Evolutionary conservation across 179 eudicot genomes (phyloP).

Genomic region (Patellifolia procumbens): DNA sequence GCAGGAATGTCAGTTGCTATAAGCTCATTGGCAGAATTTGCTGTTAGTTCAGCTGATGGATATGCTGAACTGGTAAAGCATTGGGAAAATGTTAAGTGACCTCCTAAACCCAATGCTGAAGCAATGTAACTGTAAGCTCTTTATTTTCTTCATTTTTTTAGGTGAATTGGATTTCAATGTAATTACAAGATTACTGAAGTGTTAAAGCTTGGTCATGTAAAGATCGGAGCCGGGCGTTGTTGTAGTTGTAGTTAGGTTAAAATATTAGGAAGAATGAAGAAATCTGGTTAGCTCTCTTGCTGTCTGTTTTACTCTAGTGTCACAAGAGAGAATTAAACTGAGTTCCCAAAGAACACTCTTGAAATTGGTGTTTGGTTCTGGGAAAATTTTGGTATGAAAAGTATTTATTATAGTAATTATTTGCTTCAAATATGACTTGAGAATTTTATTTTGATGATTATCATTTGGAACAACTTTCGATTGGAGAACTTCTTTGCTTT

Average conservation of each 20-base stretch:
- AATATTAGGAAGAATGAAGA: conserved; percentile 10
- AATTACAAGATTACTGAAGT: conserved; percentile 21
- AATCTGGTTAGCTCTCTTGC: conserved; percentile 12
- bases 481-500: not conserved
- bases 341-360: conserved; percentile 19
- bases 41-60: conserved; percentile 74
- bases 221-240: conserved; percentile 15
- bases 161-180: conserved; percentile 18
- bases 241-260: conserved; percentile 12
- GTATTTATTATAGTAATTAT: conserved; percentile 3
- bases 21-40: conserved; percentile 82
- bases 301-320: conserved; percentile 11
- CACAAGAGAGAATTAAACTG: conserved; percentile 18
- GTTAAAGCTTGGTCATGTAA: conserved; percentile 36
- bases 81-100: conserved; percentile 57
- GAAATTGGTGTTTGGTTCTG: conserved; percentile 17
- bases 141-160: conserved; percentile 15
- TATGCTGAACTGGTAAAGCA: conserved; percentile 73
- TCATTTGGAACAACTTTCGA: not conserved
- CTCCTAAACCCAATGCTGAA: conserved; percentile 31
- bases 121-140: conserved; percentile 23
- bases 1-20: conserved; percentile 96
- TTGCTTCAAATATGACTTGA: not conserved
- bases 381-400: conserved; percentile 34
- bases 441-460: not conserved